phyloP scores from a whole-genome alignment of 805 yeast species.

The Spencermartinsiella europaea region DNA sequence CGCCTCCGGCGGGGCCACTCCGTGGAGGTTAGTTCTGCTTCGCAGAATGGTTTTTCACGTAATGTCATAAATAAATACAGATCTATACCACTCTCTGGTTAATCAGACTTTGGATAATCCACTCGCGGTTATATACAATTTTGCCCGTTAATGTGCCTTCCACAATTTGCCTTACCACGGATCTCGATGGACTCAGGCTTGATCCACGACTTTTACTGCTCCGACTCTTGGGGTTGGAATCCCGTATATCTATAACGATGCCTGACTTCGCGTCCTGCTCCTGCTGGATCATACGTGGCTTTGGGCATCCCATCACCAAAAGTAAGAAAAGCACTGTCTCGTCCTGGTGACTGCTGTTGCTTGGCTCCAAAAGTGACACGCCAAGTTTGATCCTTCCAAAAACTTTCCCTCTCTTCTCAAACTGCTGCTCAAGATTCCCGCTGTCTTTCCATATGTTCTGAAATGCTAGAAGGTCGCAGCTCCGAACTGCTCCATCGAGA shows the following conservation, averaged over 20 bases:
- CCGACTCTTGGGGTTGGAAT: constrained; percentile 4
- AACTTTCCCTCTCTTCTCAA: constrained; percentile 19
- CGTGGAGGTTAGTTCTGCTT: no score
- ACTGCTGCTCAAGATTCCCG: constrained; percentile 23
- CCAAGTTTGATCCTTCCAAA: constrained; percentile 18
- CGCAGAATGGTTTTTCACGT: no score
- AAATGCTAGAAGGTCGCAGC: constrained; percentile 23
- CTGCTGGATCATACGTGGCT: background rate
- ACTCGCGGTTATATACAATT: constrained; percentile 20
- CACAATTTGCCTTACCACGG: constrained; percentile 1
- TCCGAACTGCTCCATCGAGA: constrained; percentile 28
- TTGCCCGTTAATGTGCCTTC: constrained; percentile 7
- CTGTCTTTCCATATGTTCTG: constrained; percentile 19
- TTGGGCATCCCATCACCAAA: constrained; percentile 6
- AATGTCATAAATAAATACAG: no score
- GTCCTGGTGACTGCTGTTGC: background rate
- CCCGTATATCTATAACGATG: constrained; percentile 18
- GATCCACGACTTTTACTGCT: constrained; percentile 10
- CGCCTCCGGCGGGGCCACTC: no score
- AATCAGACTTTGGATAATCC: constrained; percentile 31
- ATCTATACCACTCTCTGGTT: constrained; percentile 25
- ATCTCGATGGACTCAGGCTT: constrained; percentile 12
- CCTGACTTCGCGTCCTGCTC: constrained; percentile 2
- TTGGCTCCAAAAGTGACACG: constrained; percentile 17
- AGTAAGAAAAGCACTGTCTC: constrained; percentile 7